A percentile compares a stretch with the other conserved stretches of the same genome.
Conservation (phyloP, 768 basidiomycete species). For the Russula sp. region DNA sequence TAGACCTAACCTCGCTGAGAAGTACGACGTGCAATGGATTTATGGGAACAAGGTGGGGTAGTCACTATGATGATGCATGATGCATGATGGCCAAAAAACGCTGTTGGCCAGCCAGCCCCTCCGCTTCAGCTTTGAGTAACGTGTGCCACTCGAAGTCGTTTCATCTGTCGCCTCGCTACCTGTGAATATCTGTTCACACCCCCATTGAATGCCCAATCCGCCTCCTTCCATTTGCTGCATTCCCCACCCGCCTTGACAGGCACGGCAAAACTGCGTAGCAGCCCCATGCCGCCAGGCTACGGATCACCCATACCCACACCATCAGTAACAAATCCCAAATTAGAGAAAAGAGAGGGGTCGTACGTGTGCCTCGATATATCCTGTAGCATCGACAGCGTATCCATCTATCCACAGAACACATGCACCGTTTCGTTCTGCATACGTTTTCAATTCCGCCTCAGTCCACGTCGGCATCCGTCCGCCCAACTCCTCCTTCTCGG, state of each 20-base stretch:
- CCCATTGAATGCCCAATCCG: constrained; percentile 64
- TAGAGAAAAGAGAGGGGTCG: constrained; percentile 34
- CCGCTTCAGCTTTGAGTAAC: neutral
- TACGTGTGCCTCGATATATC: constrained; percentile 68
- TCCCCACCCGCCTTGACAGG: constrained; percentile 26
- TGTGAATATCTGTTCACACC: constrained; percentile 71
- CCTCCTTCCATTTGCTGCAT: constrained; percentile 41
- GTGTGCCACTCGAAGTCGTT: constrained; percentile 50
- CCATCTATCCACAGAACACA: constrained; percentile 60
- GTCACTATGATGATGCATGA: too few relatives aligned
- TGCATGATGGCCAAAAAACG: too few relatives aligned
- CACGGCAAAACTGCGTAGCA: constrained; percentile 53
- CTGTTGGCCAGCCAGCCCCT: neutral
- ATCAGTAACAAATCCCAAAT: neutral
- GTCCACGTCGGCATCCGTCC: constrained; percentile 43
- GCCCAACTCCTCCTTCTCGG: constrained; percentile 35
- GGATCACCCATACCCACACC: constrained; percentile 3
- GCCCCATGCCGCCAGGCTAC: constrained; percentile 60
- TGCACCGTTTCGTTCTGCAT: constrained; percentile 37
- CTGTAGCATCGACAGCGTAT: constrained; percentile 58
- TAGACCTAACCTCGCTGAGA: too few relatives aligned
- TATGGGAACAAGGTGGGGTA: too few relatives aligned
- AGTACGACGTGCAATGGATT: too few relatives aligned
- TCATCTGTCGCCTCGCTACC: constrained; percentile 49
- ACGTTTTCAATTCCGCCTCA: constrained; percentile 39